Conservation (phyloP, 2,329 filamentous ascomycete species). For the Talaromyces rugulosus region DNA sequence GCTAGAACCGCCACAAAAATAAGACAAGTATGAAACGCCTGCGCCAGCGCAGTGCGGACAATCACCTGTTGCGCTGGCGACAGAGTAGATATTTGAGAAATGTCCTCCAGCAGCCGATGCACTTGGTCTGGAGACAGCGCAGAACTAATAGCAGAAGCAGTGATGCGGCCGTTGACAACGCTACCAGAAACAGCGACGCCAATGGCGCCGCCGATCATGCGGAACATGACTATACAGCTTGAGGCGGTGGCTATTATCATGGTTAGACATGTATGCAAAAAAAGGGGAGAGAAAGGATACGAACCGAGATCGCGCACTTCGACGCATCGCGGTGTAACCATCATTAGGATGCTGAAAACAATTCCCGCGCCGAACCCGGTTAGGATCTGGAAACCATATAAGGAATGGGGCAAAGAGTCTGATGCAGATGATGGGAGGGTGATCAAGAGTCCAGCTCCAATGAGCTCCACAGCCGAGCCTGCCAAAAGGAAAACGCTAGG, state of each 20-base stretch:
- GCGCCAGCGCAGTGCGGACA: not conserved
- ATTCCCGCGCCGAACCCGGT: conserved; percentile 20
- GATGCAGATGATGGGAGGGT: not conserved
- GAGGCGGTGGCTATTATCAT: conserved; percentile 14
- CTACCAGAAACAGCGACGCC: conserved; percentile 24
- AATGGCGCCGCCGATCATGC: conserved; percentile 25
- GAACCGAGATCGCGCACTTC: conserved; percentile 24
- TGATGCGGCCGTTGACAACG: conserved; percentile 18
- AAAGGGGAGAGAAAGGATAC: conserved; percentile 1
- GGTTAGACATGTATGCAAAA: not conserved
- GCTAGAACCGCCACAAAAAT: not conserved
- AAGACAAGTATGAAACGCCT: not conserved
- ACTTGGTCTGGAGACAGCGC: not conserved
- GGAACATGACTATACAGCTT: conserved; percentile 21
- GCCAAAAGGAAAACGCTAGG: not conserved
- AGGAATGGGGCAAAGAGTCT: not conserved
- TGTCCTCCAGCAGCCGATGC: not conserved
- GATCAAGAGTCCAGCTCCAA: not conserved
- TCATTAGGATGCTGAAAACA: conserved; percentile 20
- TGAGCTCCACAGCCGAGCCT: not conserved
- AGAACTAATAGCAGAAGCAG: not conserved
- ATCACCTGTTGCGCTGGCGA: not conserved
- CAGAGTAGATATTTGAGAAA: not conserved
- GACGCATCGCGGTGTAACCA: conserved; percentile 22
- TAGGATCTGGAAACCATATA: not conserved